phyloP scores from a whole-genome alignment of 192 early-diverging fungal species.

The Umbelopsis sp. region DNA sequence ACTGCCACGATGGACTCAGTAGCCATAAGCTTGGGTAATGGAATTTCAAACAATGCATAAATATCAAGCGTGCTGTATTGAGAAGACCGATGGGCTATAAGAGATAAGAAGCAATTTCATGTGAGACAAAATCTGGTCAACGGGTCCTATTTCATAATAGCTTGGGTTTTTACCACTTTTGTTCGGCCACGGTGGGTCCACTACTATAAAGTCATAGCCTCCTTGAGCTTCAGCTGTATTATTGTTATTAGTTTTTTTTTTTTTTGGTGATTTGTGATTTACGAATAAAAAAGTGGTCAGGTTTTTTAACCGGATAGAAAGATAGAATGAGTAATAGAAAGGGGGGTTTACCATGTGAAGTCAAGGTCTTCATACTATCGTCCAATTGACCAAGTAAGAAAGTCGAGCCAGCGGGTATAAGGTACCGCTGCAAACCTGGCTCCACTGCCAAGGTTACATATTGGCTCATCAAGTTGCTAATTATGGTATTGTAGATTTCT shows the following conservation, averaged over 20 bases:
- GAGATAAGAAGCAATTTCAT: conserved; percentile 3
- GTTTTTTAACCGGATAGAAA: not conserved
- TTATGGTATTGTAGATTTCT: conserved; percentile 21
- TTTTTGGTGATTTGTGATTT: conserved; percentile 18
- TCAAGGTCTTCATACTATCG: conserved; percentile 24
- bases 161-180: conserved; percentile 47
- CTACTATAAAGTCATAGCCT: conserved; percentile 54
- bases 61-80: conserved; percentile 63
- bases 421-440: conserved; percentile 13
- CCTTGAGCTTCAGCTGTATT: conserved; percentile 32
- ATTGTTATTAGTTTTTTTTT: not conserved
- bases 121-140: not conserved
- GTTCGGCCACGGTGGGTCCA: conserved; percentile 76
- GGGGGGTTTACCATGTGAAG: conserved; percentile 5
- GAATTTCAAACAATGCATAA: conserved; percentile 68
- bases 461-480: conserved; percentile 6
- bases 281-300: not conserved
- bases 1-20: conserved; percentile 55
- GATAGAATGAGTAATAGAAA: not conserved
- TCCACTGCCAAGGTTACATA: conserved; percentile 21
- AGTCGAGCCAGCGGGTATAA: conserved; percentile 19
- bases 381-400: conserved; percentile 32
- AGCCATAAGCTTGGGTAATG: conserved; percentile 47
- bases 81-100: conserved; percentile 49
- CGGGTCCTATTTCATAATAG: not conserved